These are phyloP conservation scores for Chlamydomonas sp. DNA, from an alignment of 139 green algal genomes.

Conservation along the genomic window DNA sequence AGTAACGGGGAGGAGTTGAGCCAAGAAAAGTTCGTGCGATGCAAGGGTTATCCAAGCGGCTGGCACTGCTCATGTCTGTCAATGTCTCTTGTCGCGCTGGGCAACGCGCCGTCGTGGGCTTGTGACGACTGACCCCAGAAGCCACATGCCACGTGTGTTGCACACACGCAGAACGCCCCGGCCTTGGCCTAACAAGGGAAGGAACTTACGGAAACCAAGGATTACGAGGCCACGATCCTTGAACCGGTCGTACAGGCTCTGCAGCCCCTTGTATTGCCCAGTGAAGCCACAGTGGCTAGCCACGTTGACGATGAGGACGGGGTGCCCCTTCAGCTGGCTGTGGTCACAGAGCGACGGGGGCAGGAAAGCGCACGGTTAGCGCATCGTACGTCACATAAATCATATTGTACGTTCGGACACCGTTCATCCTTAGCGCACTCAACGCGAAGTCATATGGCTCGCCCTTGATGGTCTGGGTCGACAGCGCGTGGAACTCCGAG, in stretches of 20 bases:
- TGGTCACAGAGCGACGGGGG: neutral
- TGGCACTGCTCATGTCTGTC: neutral
- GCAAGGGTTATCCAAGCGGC: neutral
- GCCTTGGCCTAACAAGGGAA: neutral
- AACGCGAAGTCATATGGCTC: slow-evolving; percentile 1
- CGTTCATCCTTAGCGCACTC: too few relatives aligned
- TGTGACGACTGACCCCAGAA: too few relatives aligned
- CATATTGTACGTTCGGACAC: slow-evolving; percentile 56
- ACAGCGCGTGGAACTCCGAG: slow-evolving; percentile 10
- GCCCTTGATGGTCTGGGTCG: slow-evolving; percentile 28
- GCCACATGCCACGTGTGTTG: neutral
- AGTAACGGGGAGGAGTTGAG: neutral
- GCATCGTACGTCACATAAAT: neutral
- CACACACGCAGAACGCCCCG: neutral
- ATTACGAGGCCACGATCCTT: slow-evolving; percentile 72
- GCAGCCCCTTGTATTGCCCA: slow-evolving; percentile 69
- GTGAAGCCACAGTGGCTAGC: slow-evolving; percentile 67
- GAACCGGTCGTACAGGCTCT: slow-evolving; percentile 79
- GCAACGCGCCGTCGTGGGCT: neutral
- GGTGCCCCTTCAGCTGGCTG: slow-evolving; percentile 48
- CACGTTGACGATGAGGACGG: slow-evolving; percentile 82
- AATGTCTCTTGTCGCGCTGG: neutral
- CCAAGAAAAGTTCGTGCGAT: neutral
- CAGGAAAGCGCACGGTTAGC: neutral
- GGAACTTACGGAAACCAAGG: slow-evolving; percentile 65